Percentiles rank a stretch among this genome's conserved stretches.
Evolutionary conservation across 139 green algal species (phyloP).

Genomic region (Picochlorum sp.): DNA sequence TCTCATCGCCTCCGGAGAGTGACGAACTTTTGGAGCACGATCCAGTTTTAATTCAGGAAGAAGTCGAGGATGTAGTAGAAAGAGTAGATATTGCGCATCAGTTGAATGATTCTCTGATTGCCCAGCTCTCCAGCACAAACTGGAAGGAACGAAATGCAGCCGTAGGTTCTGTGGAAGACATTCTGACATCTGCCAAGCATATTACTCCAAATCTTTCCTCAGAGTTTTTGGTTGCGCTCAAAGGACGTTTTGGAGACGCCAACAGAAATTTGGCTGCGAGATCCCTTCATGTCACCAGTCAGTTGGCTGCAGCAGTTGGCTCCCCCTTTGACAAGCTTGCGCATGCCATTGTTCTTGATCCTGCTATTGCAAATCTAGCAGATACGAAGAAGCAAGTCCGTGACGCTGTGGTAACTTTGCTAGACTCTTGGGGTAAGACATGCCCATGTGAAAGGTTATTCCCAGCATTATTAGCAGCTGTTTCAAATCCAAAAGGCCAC

Average conservation of each 20-base stretch:
- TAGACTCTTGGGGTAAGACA: conserved; percentile 70
- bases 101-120: conserved; percentile 48
- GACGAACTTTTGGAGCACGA: conserved; percentile 6
- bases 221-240: conserved; percentile 9
- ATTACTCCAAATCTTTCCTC: conserved; percentile 46
- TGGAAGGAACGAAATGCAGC: conserved; percentile 92
- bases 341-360: conserved; percentile 33
- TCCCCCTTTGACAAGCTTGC: conserved; percentile 52
- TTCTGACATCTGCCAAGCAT: conserved; percentile 29
- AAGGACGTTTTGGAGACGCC: conserved; percentile 67
- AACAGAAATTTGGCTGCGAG: conserved; percentile 87
- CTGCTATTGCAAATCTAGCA: conserved; percentile 63
- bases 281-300: conserved; percentile 59
- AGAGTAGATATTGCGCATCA: conserved; percentile 61
- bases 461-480: conserved; percentile 40
- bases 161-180: conserved; percentile 68
- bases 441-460: conserved; percentile 36
- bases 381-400: conserved; percentile 85
- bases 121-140: conserved; percentile 48
- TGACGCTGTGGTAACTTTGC: conserved; percentile 58
- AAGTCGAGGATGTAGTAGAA: conserved; percentile 58
- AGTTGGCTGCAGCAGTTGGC: conserved; percentile 80
- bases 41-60: background rate
- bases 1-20: conserved; percentile 2
- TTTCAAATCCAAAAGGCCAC: conserved; percentile 52